These are phyloP conservation scores for Cephalotrichum gorgonifer DNA, from an alignment of 2,329 filamentous ascomycete species.

Conservation along the genomic window DNA sequence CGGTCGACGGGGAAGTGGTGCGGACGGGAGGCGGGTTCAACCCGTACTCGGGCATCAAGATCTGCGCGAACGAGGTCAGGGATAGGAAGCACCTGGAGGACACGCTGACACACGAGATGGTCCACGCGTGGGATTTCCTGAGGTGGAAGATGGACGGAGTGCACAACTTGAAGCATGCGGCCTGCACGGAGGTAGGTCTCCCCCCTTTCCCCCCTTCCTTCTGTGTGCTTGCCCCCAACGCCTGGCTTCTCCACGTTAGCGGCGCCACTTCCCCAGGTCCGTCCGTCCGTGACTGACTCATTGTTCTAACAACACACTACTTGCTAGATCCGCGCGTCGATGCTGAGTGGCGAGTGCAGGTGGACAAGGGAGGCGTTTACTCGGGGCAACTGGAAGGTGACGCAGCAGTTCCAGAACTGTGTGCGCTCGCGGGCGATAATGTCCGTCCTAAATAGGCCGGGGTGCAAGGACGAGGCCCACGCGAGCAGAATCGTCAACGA, in stretches of 20 bases:
- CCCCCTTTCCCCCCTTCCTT: not conserved
- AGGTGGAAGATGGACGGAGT: constrained; percentile 82
- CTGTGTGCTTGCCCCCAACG: not conserved
- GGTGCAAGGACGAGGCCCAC: constrained; percentile 76
- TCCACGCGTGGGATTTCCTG: constrained; percentile 90
- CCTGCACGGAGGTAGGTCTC: constrained; percentile 71
- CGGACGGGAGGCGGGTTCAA: constrained; percentile 72
- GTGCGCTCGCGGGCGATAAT: constrained; percentile 71
- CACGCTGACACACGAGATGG: constrained; percentile 93
- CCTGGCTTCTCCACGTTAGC: no score
- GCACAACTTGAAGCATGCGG: constrained; percentile 73
- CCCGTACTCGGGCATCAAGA: constrained; percentile 73
- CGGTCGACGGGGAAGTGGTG: constrained; percentile 49
- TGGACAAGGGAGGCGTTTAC: constrained; percentile 81
- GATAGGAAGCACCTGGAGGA: constrained; percentile 80
- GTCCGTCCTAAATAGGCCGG: constrained; percentile 68
- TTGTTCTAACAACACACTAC: no score
- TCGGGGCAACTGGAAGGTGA: constrained; percentile 76
- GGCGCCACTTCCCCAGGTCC: no score
- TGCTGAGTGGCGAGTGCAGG: constrained; percentile 86
- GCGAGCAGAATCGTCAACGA: constrained; percentile 85
- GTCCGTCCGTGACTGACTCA: no score
- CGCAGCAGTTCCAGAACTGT: constrained; percentile 88
- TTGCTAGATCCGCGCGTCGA: constrained; percentile 82
- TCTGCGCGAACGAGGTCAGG: constrained; percentile 86